These are phyloP conservation scores for Sapria himalayana DNA, from an alignment of 345 rosid genomes.

Conservation along the genomic window DNA sequence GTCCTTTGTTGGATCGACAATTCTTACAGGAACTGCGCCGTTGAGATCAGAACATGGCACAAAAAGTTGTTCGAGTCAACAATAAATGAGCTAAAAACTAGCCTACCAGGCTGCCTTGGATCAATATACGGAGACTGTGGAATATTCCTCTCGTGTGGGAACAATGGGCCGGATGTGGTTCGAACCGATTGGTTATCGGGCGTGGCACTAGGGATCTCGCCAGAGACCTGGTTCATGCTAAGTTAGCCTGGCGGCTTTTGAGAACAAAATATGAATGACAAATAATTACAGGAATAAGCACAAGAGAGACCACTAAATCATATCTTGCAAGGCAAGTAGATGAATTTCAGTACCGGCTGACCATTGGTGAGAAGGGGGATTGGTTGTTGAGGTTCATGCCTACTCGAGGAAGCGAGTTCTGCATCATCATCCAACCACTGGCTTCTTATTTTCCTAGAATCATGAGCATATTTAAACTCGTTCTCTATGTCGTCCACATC, in stretches of 20 bases:
- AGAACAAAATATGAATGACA: too few species aligned
- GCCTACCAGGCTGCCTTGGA: constrained; percentile 91
- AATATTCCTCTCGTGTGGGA: constrained; percentile 64
- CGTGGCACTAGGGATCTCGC: constrained; percentile 74
- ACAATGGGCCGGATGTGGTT: constrained; percentile 96
- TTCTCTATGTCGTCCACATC: constrained; percentile 90
- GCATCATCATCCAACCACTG: constrained; percentile 73
- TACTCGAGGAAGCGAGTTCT: constrained; percentile 67
- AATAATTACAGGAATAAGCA: too few species aligned
- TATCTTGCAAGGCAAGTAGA: too few species aligned
- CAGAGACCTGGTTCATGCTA: constrained; percentile 98
- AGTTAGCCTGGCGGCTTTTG: too few species aligned
- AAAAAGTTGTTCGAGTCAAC: constrained; percentile 3
- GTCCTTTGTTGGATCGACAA: constrained; percentile 96
- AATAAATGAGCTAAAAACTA: constrained; percentile 4
- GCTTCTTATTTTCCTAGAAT: constrained; percentile 35
- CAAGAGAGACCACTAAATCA: too few species aligned
- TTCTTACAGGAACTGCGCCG: constrained; percentile 91
- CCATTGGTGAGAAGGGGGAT: constrained; percentile 90
- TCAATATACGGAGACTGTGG: constrained; percentile 77
- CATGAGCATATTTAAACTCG: constrained; percentile 68
- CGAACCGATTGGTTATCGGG: constrained; percentile 83
- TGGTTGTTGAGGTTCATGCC: constrained; percentile 80
- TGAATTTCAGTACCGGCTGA: constrained; percentile 31
- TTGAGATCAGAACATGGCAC: neutral